Base-by-base conservation (phyloP, 345 rosid species). In the Streptanthus diversifolius region DNA sequence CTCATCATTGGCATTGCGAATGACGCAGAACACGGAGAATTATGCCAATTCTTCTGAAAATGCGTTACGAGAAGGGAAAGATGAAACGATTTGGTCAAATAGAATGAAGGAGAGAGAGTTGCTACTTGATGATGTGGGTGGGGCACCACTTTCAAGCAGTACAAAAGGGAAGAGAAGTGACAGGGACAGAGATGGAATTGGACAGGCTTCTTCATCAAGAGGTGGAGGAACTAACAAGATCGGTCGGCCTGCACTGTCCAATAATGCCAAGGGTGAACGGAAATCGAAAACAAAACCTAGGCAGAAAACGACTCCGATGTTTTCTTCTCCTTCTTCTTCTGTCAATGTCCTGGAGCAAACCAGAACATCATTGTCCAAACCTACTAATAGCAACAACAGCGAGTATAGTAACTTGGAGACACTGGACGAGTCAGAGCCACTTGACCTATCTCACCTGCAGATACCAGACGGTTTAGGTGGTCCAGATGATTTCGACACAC, bases 141-240 rank as follows among this genome's bases (percentile, higher is more conserved):
- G 89, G 70, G 78, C 78, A 77, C 77, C 91, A 80, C 80, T 91
- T 24, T 75, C 85, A 80, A 85, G 87, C 88, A 88, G 85, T 78
- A 80, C 88, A 22, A 95, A 92, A 76, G 97, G 99, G 73, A 95
- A 86, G 82, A 87, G 99, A 79, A 95, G 98, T 69, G 98, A 95
- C 75, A 87, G 99, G 79, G 98, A 91, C 66, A 90, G 98, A 81
- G 98, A 95, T 47, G 97, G 97, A 54, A 95, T 88, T 77, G 96
- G 86, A 75, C 96, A 86, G 36, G 80, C 74, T 78, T 85, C 90
- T 71, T 93, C 83, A 79, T 85, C 90, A 49, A 86, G 92, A 79
- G 81, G 83, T 53, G 74, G 73, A 47, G 93, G 88, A 76, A 81
- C 87, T 67, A 86, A 81, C 79, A 95, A 86, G 87, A 77, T 84